These are phyloP conservation scores for Nemania diffusa DNA, from an alignment of 2,329 filamentous ascomycete species.

Conservation along the genomic window DNA sequence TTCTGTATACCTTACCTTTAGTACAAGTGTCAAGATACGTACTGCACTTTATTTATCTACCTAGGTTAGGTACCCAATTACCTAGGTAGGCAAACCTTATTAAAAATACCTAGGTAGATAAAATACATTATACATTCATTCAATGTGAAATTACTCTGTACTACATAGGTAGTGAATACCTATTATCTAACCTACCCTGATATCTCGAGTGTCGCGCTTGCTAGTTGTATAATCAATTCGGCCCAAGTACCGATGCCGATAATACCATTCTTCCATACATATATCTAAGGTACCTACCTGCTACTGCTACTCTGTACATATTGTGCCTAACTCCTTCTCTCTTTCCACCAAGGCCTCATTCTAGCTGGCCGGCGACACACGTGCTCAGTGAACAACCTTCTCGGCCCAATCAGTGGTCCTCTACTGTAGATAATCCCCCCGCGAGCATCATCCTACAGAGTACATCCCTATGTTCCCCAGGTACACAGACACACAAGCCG, in stretches of 20 bases:
- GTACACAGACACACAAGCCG: not conserved
- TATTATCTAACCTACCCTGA: not conserved
- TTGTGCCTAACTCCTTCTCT: not conserved
- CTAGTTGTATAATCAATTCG: not conserved
- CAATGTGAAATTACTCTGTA: not conserved
- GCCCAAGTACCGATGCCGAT: too few relatives aligned
- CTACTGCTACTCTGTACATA: not conserved
- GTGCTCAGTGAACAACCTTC: not conserved
- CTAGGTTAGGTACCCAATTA: not conserved
- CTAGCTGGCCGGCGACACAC: not conserved
- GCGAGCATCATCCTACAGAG: not conserved
- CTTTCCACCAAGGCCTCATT: not conserved
- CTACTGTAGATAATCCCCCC: not conserved
- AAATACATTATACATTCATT: too few relatives aligned
- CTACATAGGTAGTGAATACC: too few relatives aligned
- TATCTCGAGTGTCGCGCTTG: conserved; percentile 10
- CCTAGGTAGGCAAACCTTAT: not conserved
- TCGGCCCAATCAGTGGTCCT: not conserved
- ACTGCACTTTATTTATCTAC: too few relatives aligned
- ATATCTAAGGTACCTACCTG: too few relatives aligned
- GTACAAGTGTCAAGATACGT: too few relatives aligned
- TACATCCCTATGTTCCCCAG: not conserved
- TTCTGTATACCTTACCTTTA: not conserved
- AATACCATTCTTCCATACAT: too few relatives aligned
- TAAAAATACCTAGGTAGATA: not conserved